Evolutionary conservation across 2,329 filamentous ascomycete species (phyloP).

Genomic region (Fusarium chlamydosporum): DNA sequence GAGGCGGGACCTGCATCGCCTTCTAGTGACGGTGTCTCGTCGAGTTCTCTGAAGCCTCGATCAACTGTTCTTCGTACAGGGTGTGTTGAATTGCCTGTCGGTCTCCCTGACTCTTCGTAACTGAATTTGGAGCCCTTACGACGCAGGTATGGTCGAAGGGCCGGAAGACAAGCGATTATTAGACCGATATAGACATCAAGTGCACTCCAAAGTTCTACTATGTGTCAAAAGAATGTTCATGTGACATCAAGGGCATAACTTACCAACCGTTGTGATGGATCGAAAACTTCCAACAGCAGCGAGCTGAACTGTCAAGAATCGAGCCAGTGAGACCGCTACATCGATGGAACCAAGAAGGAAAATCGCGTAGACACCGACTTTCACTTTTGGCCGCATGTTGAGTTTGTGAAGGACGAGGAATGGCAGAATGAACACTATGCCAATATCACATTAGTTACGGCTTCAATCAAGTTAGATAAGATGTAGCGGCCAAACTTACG

Average conservation of each 20-base stretch:
- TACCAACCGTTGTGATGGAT: slow-evolving; percentile 40
- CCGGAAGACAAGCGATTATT: slow-evolving; percentile 43
- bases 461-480: accelerated
- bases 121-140: slow-evolving; percentile 15
- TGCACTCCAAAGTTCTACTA: slow-evolving; percentile 37
- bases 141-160: slow-evolving; percentile 41
- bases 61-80: slow-evolving; percentile 9
- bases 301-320: slow-evolving; percentile 37
- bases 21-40: slow-evolving; percentile 26
- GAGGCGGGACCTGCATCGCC: neutral
- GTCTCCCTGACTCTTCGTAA: slow-evolving; percentile 28
- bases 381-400: slow-evolving; percentile 29
- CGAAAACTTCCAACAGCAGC: slow-evolving; percentile 11
- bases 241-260: neutral
- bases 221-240: neutral
- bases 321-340: slow-evolving; percentile 41
- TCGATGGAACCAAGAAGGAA: slow-evolving; percentile 42
- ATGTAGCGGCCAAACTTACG: neutral
- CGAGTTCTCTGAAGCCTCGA: slow-evolving; percentile 37
- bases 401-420: slow-evolving; percentile 35
- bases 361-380: slow-evolving; percentile 36
- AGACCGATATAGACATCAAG: slow-evolving; percentile 40
- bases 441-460: neutral
- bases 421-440: slow-evolving; percentile 20
- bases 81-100: slow-evolving; percentile 8